Conservation (phyloP, 2,329 filamentous ascomycete species). For the Hypoxylon rubiginosum region DNA sequence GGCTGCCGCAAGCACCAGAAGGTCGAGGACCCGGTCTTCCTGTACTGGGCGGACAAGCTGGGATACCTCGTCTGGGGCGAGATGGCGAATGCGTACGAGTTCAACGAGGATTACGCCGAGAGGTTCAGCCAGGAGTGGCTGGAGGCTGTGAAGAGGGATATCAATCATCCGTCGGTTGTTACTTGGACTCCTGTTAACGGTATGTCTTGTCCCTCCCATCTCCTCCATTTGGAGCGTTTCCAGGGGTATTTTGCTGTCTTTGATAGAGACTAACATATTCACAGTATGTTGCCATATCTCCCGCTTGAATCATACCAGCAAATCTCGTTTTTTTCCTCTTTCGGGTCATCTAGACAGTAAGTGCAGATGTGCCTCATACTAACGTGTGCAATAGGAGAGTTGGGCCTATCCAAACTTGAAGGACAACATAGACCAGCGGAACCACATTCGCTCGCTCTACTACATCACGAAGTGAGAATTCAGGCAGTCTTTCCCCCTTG, state of each 20-base stretch:
- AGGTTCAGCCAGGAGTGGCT: constrained; percentile 75
- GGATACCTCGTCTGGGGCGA: constrained; percentile 75
- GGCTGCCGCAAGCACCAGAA: constrained; percentile 76
- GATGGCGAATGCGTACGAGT: constrained; percentile 75
- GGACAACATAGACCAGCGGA: constrained; percentile 68
- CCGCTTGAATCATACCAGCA: too few species aligned
- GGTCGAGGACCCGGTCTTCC: constrained; percentile 71
- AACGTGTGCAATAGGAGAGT: constrained; percentile 53
- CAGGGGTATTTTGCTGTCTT: neutral
- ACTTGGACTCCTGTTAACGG: constrained; percentile 76
- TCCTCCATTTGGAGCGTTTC: neutral
- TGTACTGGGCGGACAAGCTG: constrained; percentile 72
- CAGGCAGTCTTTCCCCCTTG: neutral
- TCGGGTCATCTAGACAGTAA: neutral
- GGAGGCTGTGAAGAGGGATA: constrained; percentile 72
- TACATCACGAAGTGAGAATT: constrained; percentile 70
- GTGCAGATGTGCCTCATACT: constrained; percentile 5
- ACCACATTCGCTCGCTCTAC: constrained; percentile 74
- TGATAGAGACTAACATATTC: constrained; percentile 17
- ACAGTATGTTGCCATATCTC: constrained; percentile 2
- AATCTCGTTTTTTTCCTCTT: too few species aligned
- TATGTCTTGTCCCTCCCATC: constrained; percentile 6
- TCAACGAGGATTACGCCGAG: constrained; percentile 68
- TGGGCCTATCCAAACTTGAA: constrained; percentile 75
- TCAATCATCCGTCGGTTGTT: constrained; percentile 74